Percentiles rank a stretch among this genome's conserved stretches.
Conservation (phyloP, 2,329 filamentous ascomycete species). For the Colletotrichum godetiae region DNA sequence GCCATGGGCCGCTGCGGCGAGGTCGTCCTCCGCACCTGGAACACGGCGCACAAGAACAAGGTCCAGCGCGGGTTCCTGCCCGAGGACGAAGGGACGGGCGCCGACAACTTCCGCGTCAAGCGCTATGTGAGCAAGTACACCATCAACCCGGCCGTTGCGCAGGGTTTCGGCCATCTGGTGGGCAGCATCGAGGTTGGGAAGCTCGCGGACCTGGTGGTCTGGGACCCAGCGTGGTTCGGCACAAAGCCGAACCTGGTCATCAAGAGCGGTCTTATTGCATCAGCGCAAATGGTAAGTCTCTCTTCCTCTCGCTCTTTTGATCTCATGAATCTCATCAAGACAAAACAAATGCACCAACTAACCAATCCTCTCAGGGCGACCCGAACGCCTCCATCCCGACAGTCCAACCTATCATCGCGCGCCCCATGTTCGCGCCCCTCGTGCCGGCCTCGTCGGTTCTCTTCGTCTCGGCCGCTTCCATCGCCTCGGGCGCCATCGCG, state of each 20-base stretch:
- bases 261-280: conserved; percentile 89
- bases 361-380: conserved; percentile 67
- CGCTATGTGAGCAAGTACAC: conserved; percentile 96
- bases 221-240: conserved; percentile 87
- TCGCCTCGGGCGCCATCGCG: conserved; percentile 74
- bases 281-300: conserved; percentile 79
- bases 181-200: conserved; percentile 92
- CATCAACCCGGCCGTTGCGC: conserved; percentile 90
- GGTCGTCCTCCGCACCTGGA: conserved; percentile 93
- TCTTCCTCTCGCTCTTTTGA: neutral
- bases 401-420: conserved; percentile 83
- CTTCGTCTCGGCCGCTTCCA: conserved; percentile 82
- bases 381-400: conserved; percentile 88
- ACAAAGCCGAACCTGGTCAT: conserved; percentile 85
- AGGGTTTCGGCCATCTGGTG: conserved; percentile 89
- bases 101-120: conserved; percentile 93
- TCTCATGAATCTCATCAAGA: neutral
- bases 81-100: conserved; percentile 82
- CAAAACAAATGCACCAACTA: neutral
- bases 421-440: conserved; percentile 86
- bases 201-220: conserved; percentile 88
- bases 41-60: conserved; percentile 98
- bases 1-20: conserved; percentile 98
- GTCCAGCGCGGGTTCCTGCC: conserved; percentile 79
- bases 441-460: conserved; percentile 80